Percentiles rank a stretch among this genome's conserved stretches.
These are phyloP conservation scores for Tuber microsphaerosporum DNA, from an alignment of 495 filamentous ascomycete species.

Conservation along the genomic window DNA sequence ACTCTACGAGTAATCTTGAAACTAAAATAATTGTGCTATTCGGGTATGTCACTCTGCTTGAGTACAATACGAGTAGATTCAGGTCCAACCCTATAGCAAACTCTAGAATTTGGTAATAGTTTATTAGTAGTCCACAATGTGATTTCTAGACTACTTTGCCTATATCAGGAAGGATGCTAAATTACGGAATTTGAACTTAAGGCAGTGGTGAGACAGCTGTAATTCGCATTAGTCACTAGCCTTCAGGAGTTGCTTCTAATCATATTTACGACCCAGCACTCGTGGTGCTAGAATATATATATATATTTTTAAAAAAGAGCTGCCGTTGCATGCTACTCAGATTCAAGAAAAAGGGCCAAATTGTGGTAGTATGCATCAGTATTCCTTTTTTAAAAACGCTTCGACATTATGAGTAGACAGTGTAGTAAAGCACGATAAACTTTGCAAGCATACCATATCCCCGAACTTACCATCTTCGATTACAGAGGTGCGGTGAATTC, in stretches of 20 bases:
- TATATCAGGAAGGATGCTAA: not conserved
- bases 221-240: not conserved
- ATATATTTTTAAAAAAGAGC: no score
- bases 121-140: not conserved
- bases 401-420: not conserved
- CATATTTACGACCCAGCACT: not conserved
- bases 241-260: not conserved
- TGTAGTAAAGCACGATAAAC: not conserved
- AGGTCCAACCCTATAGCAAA: not conserved
- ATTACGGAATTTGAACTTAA: no score
- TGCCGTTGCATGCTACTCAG: no score
- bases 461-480: not conserved
- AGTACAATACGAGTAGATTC: not conserved
- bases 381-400: no score
- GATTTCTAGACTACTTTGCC: not conserved
- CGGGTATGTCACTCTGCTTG: not conserved
- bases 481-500: not conserved
- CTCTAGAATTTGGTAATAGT: not conserved
- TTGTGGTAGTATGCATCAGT: no score
- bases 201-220: no score
- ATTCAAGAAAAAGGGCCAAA: no score
- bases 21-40: not conserved
- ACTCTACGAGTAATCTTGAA: not conserved
- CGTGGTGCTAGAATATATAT: no score
- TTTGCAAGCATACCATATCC: not conserved